Conservation (phyloP, 2,329 filamentous ascomycete genomes). For the Fusarium luffae region DNA sequence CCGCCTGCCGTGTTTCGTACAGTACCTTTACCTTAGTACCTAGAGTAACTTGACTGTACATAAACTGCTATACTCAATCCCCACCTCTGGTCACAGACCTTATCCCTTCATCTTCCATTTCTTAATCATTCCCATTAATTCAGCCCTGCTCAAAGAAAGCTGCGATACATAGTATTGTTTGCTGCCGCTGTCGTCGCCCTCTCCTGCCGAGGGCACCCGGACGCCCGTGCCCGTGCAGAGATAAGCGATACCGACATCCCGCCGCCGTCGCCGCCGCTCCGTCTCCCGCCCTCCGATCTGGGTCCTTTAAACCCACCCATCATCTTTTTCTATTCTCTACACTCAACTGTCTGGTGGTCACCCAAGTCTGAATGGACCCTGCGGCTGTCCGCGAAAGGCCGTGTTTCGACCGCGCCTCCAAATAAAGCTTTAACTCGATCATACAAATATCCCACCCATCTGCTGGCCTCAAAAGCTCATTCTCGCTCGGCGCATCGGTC, state of each 20-base stretch:
- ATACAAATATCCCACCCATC: background rate
- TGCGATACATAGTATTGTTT: constrained; percentile 5
- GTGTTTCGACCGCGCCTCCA: constrained; percentile 45
- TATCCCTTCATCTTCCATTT: constrained; percentile 28
- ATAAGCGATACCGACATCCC: constrained; percentile 32
- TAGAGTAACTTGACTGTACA: constrained; percentile 2
- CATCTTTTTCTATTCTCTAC: constrained; percentile 16
- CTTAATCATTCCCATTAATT: constrained; percentile 9
- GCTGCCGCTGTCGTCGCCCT: constrained; percentile 36
- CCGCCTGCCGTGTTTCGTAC: constrained; percentile 18
- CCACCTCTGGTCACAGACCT: constrained; percentile 32
- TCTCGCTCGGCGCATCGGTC: constrained; percentile 11
- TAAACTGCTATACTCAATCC: constrained; percentile 25
- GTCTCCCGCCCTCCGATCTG: constrained; percentile 39
- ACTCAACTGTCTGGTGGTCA: constrained; percentile 30
- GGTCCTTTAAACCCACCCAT: constrained; percentile 24
- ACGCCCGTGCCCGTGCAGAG: constrained; percentile 46
- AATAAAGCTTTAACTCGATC: constrained; percentile 30
- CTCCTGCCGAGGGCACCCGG: constrained; percentile 44
- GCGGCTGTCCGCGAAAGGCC: constrained; percentile 41
- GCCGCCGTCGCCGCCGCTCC: constrained; percentile 29
- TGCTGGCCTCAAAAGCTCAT: constrained; percentile 16
- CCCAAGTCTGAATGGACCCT: constrained; percentile 45
- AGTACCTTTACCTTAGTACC: background rate
- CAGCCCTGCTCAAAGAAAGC: constrained; percentile 5